Percentiles rank a stretch among this genome's conserved stretches.
phyloP scores from a whole-genome alignment of 2,329 filamentous ascomycete genomes.

The Alternaria gansuensis region DNA sequence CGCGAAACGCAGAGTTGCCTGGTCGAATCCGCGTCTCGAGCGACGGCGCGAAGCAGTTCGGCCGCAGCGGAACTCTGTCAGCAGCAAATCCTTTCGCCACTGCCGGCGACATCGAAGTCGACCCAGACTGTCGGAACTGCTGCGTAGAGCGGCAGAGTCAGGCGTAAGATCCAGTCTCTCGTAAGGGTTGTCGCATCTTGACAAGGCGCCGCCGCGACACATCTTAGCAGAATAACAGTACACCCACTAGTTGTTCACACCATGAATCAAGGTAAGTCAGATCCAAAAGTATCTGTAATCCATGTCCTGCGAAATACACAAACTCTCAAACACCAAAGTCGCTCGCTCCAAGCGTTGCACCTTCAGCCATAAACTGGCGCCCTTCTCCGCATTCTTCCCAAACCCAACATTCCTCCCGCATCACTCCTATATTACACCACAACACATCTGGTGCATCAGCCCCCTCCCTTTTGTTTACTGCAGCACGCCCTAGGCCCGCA shows the following conservation, averaged over 20 bases:
- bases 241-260: slow-evolving; percentile 37
- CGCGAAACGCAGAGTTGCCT: slow-evolving; percentile 21
- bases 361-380: slow-evolving; percentile 45
- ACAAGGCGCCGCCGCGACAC: slow-evolving; percentile 26
- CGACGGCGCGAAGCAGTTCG: slow-evolving; percentile 25
- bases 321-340: slow-evolving; percentile 31
- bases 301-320: slow-evolving; percentile 36
- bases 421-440: slow-evolving; percentile 44
- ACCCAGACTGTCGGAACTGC: slow-evolving; percentile 39
- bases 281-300: slow-evolving; percentile 37
- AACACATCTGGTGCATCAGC: slow-evolving; percentile 36
- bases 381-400: slow-evolving; percentile 51
- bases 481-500: slow-evolving; percentile 45
- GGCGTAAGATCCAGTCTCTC: slow-evolving; percentile 38
- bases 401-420: slow-evolving; percentile 45
- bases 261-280: slow-evolving; percentile 54
- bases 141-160: slow-evolving; percentile 34
- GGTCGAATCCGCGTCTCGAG: slow-evolving; percentile 21
- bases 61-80: slow-evolving; percentile 27
- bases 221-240: slow-evolving; percentile 35
- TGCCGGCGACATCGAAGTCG: slow-evolving; percentile 39
- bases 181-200: slow-evolving; percentile 29
- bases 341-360: slow-evolving; percentile 39
- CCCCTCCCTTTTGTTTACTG: slow-evolving; percentile 32
- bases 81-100: slow-evolving; percentile 38